Conservation (phyloP, 2,329 filamentous ascomycete genomes). For the Cadophora sp. region DNA sequence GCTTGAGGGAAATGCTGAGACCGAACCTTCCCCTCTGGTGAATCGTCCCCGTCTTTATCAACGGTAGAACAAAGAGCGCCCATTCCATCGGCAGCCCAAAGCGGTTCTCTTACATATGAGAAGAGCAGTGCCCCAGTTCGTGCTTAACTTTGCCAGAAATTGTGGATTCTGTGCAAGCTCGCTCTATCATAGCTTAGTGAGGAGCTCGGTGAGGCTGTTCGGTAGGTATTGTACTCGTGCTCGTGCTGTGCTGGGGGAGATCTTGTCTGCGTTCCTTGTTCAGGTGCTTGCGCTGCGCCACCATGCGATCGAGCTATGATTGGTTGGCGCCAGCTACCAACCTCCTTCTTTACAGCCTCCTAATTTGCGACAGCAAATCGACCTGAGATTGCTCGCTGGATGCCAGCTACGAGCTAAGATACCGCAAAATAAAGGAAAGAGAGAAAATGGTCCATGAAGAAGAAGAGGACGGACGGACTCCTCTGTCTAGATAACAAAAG, state of each 20-base stretch:
- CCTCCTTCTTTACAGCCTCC: slow-evolving; percentile 16
- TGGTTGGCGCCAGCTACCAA: slow-evolving; percentile 7
- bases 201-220: slow-evolving; percentile 13
- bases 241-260: neutral
- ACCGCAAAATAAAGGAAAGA: neutral
- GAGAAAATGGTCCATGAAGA: neutral
- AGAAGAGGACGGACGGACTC: too few relatives aligned
- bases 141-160: slow-evolving; percentile 22
- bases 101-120: slow-evolving; percentile 16
- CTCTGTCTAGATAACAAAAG: neutral
- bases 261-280: slow-evolving; percentile 12
- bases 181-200: slow-evolving; percentile 22
- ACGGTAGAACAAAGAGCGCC: slow-evolving; percentile 40
- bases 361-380: neutral
- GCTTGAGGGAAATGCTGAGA: slow-evolving; percentile 27
- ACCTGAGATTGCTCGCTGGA: neutral
- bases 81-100: slow-evolving; percentile 38
- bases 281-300: slow-evolving; percentile 20
- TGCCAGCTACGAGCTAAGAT: neutral
- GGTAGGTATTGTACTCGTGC: slow-evolving; percentile 10
- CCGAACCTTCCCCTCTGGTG: slow-evolving; percentile 36
- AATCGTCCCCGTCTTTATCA: slow-evolving; percentile 42
- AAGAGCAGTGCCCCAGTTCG: slow-evolving; percentile 22
- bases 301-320: slow-evolving; percentile 20
- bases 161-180: slow-evolving; percentile 12